Percentiles rank a stretch among this genome's conserved stretches.
phyloP scores from a whole-genome alignment of 345 rosid species.

The Diplotaxis tenuifolia region DNA sequence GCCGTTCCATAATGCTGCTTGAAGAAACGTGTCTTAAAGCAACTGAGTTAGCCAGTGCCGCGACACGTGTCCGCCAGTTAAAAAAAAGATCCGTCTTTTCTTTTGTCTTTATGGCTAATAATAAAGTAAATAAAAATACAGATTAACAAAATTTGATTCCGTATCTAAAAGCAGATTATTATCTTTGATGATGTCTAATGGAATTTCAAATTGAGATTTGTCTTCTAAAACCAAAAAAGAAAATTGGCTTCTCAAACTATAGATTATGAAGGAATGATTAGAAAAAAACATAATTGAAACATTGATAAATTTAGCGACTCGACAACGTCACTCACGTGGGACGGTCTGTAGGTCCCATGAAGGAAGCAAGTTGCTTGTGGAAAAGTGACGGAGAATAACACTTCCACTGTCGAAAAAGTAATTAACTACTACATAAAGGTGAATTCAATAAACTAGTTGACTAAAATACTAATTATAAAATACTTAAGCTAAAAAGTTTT shows the following conservation, averaged over 20 bases:
- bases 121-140: neutral
- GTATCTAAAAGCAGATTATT: neutral
- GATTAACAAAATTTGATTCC: neutral
- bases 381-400: conserved; percentile 32
- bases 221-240: too few species aligned
- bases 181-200: neutral
- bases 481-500: neutral
- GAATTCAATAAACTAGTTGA: neutral
- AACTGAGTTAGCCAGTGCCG: conserved; percentile 13
- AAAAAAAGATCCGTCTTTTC: conserved; percentile 32
- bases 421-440: neutral
- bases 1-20: conserved; percentile 33
- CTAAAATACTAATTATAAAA: neutral
- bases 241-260: too few species aligned
- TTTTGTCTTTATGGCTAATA: neutral
- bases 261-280: neutral
- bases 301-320: conserved; percentile 33
- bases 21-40: conserved; percentile 38
- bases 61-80: conserved; percentile 37
- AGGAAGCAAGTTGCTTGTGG: conserved; percentile 32
- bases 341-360: conserved; percentile 22
- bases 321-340: conserved; percentile 41
- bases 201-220: neutral
- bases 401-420: neutral
- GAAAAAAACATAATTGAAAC: neutral